A percentile compares a stretch with the other conserved stretches of the same genome.
phyloP scores from a whole-genome alignment of 257 asterid genomes.

The Solanum dulcamara region DNA sequence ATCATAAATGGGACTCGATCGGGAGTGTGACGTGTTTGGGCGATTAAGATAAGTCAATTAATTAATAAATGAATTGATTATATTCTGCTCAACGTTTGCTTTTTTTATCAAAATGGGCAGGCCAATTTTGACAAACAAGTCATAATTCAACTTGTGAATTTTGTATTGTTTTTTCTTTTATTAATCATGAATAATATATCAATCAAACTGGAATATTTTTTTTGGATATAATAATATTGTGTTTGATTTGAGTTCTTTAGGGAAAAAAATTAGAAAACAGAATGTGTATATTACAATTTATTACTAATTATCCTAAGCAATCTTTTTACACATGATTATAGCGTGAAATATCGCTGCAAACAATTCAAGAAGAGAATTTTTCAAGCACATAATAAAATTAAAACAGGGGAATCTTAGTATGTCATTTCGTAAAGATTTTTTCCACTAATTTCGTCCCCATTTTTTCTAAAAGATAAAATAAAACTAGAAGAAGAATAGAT shows the following conservation, averaged over 20 bases:
- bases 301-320: background rate
- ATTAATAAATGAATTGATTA: too few relatives aligned
- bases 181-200: background rate
- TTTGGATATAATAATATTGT: too few relatives aligned
- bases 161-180: too few relatives aligned
- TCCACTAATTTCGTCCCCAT: too few relatives aligned
- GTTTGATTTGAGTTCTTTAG: background rate
- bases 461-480: too few relatives aligned
- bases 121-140: too few relatives aligned
- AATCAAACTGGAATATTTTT: background rate
- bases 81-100: too few relatives aligned
- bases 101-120: too few relatives aligned
- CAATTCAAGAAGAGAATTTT: background rate
- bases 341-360: background rate
- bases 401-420: rapidly evolving
- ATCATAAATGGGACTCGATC: background rate
- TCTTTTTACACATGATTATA: background rate
- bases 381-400: too few relatives aligned
- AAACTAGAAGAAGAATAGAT: too few relatives aligned
- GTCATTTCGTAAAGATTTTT: too few relatives aligned
- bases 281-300: background rate
- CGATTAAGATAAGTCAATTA: background rate
- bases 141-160: too few relatives aligned
- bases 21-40: background rate
- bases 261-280: background rate